These are phyloP conservation scores for Xylariaceae sp. DNA, from an alignment of 2,329 filamentous ascomycete species.

Conservation along the genomic window DNA sequence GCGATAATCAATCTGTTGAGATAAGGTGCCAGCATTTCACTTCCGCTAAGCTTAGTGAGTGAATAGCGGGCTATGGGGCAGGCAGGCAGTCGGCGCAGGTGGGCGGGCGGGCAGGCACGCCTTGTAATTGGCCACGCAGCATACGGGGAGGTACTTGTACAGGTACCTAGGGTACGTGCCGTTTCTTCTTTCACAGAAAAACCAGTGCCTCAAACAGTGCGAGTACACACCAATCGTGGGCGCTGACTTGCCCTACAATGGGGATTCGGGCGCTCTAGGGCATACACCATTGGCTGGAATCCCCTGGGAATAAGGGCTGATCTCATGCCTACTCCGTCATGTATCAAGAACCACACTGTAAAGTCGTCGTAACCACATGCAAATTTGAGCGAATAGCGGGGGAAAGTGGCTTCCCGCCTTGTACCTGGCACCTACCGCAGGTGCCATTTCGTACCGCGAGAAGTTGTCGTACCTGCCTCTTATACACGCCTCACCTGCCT, in stretches of 20 bases:
- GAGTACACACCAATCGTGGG: background rate
- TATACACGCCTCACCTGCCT: no score
- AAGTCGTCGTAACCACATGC: background rate
- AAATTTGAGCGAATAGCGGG: background rate
- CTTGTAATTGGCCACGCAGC: background rate
- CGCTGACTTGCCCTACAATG: no score
- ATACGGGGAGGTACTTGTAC: background rate
- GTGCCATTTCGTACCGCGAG: no score
- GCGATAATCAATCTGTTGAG: constrained; percentile 1
- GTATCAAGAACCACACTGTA: background rate
- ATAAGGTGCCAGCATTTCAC: background rate
- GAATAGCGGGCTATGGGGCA: background rate
- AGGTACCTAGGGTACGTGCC: no score
- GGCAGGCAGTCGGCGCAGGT: background rate
- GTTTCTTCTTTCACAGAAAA: background rate
- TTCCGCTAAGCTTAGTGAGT: background rate
- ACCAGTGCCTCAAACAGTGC: background rate
- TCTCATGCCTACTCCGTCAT: background rate
- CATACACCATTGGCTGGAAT: background rate
- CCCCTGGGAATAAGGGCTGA: background rate
- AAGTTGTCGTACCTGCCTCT: no score
- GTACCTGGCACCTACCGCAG: background rate
- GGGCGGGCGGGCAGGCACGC: background rate
- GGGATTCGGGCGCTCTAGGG: background rate
- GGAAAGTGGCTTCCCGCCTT: background rate